Evolutionary conservation across 2,329 filamentous ascomycete genomes (phyloP), one percentile per base, ranked within the genome.

Genomic region (Fusarium stilboides): DNA sequence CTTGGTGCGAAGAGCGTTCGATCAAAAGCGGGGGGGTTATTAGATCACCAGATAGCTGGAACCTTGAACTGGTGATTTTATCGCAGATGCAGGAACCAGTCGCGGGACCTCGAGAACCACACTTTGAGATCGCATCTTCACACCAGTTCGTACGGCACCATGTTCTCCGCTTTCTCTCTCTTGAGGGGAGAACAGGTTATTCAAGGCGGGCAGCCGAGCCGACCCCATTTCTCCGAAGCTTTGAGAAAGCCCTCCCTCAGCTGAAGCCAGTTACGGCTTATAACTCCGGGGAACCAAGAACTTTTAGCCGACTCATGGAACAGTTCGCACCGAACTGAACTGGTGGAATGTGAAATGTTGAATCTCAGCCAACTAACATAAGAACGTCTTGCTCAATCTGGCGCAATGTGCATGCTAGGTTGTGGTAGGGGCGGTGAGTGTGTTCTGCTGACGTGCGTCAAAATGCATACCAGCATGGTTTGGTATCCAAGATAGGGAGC

Each of bases 31-130:
- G 51, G 62, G 62, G 45, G 45, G 33, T 61, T 39, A 37, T 37
- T 43, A 65, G 66, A 59, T 69, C 66, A 67, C 46, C 62, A 64
- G 67, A 60, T 62, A 49, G 46, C 49, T 68, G 34, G 50, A 54
- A 60, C 54, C 44, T 40, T 64, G 49, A 62, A 58, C 62, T 57
- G 43, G 50, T 68, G 60, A 62, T 54, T 56, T 58, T 46, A 61
- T 67, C 37, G 39, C 43, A 68, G 57, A 70, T 70, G 67, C 67
- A 70, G 67, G 67, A 70, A 70, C 67, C 49, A 14, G 22, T 55
- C n/a, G 57, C 20, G n/a, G 43, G 28, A 51, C 34, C 42, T 67
- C 40, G 45, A 56, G 51, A 62, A 52, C 53, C 44, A 44, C 44
- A 44, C 42, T 51, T 51, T 20, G 40, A 69, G 57, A 63, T 69